Evolutionary conservation across 1,284 basidiomycete species (phyloP), one percentile per base, ranked within the genome.

Genomic region (Tilletia caries): DNA sequence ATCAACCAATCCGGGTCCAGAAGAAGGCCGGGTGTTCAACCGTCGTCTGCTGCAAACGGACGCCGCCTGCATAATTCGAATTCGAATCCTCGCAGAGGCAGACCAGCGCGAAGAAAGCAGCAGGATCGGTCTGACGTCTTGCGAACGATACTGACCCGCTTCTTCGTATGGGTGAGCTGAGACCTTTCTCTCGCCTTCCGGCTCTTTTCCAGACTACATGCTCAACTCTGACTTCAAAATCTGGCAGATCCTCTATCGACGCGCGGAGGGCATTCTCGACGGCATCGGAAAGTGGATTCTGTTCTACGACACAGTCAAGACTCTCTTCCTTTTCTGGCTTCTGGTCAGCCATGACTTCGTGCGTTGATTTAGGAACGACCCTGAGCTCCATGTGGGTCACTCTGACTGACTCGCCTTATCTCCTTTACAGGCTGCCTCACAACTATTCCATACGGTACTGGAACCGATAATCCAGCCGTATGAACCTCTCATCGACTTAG

Each of bases 291-390:
- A 34, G 32, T 62, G 58, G 58, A 20, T 62, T 5, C 58, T 29
- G 3, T 62, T 62, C 58, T 62, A 62, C 33, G 58, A 62, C 32
- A 62, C 32, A 29, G 58, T 29, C 27, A 62, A 62, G 5, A 33
- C 58, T 25, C 32, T 62, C 18, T 37, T 62, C 32, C 58, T 62
- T 15, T 62, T 62, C 58, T 62, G 58, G 58, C 58, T 62, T 29
- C 58, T 62, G 13, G 32, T 62, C 27, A 62, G 58, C 33, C 58
- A 62, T 37, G 58, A 62, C 58, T 62, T 62, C 20, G 58, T 62
- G 58, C 2, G 58, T 37, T 20, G 5, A 12, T 10, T 2, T 15
- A 25, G 4, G 10, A 29, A 6, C 27, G 10, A 29, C 4, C 25
- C 27, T 6, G 27, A 58, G 27, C 27, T 27, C 8, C 27, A 6